phyloP scores from a whole-genome alignment of 768 basidiomycete genomes.

The Lepiota venenata region DNA sequence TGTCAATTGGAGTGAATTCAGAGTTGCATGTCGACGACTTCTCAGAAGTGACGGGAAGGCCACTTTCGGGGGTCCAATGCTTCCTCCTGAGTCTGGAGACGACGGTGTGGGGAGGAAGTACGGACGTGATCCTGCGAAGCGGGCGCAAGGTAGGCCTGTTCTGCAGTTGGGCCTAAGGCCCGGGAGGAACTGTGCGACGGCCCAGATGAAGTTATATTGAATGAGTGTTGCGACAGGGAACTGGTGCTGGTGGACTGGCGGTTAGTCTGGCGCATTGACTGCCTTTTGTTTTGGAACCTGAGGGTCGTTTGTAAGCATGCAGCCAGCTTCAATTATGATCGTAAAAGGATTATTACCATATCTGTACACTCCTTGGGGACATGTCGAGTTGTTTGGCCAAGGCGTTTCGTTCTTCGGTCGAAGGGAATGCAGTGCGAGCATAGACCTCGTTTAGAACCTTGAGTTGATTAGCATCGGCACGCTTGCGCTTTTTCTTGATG shows the following conservation, averaged over 20 bases:
- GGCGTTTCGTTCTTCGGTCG: conserved; percentile 80
- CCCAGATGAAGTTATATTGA: conserved; percentile 35
- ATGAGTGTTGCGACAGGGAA: conserved; percentile 46
- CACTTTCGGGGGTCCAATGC: conserved; percentile 47
- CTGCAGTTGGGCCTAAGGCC: conserved; percentile 3
- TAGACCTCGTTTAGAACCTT: conserved; percentile 82
- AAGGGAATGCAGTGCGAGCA: conserved; percentile 79
- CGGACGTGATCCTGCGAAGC: conserved; percentile 21
- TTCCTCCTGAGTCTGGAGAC: conserved; percentile 36
- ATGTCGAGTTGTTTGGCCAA: conserved; percentile 77
- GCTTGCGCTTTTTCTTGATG: conserved; percentile 86
- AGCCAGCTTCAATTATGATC: conserved; percentile 14
- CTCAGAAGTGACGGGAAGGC: conserved; percentile 42
- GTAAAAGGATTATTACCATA: conserved; percentile 53
- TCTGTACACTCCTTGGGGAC: conserved; percentile 83
- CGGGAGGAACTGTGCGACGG: conserved; percentile 16
- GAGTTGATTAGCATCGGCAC: conserved; percentile 76
- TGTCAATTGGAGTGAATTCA: conserved; percentile 22
- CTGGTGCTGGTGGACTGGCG: conserved; percentile 53
- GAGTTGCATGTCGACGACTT: conserved; percentile 24
- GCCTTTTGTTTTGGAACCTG: conserved; percentile 89
- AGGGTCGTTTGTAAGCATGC: conserved; percentile 18
- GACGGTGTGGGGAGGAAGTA: conserved; percentile 40
- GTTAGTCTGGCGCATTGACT: conserved; percentile 77
- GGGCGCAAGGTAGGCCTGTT: conserved; percentile 9